Evolutionary conservation across 129 eudicot genomes (phyloP), one percentile per base, ranked within the genome.

Genomic region (Erigeron canadensis): DNA sequence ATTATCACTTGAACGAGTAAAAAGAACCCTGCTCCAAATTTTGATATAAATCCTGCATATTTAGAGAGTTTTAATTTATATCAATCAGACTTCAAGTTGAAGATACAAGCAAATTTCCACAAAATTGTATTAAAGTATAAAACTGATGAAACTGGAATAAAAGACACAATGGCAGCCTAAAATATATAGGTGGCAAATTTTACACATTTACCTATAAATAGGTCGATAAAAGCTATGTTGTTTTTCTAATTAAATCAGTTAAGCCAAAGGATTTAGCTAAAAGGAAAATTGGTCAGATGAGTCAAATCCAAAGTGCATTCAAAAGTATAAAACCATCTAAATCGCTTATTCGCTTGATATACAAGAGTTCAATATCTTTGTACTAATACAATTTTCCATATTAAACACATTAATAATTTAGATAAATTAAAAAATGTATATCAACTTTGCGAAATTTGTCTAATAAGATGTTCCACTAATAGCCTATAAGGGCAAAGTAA

Each of bases 21-120:
- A 71, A 95, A 95, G 28, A 90, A 77, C 38, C 97, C 99, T 23
- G 99, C 97, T 70, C 97, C 97, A 74, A 95, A 88, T 66, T 86
- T 95, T 53, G 99, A 88, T 69, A 90, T 78, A n/a, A 77, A 11
- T 74, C 96, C 99, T 95, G 87, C 85, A 84, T 53, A 67, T 51
- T 39, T 45, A 34, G 11, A 68, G 17, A 59, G 37, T 55, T 50
- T 75, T 10, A 54, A 44, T 54, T 43, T 34, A 47, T 48, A 79
- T 58, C 47, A 58, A 19, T 41, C 43, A 75, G 23, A 75, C 41
- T 23, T 51, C 10, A 38, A 38, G 13, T 55, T 48, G 19, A 12
- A 15, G 55, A 48, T n/a, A 8, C 6, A 48, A 15, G 55, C n/a
- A 13, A 2, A 47, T 13, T 48, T 48, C 6, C 34, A 51, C 57